A percentile compares a stretch with the other conserved stretches of the same genome.
Conservation (phyloP, 2,329 filamentous ascomycete genomes). For the Aureobasidium sp. region DNA sequence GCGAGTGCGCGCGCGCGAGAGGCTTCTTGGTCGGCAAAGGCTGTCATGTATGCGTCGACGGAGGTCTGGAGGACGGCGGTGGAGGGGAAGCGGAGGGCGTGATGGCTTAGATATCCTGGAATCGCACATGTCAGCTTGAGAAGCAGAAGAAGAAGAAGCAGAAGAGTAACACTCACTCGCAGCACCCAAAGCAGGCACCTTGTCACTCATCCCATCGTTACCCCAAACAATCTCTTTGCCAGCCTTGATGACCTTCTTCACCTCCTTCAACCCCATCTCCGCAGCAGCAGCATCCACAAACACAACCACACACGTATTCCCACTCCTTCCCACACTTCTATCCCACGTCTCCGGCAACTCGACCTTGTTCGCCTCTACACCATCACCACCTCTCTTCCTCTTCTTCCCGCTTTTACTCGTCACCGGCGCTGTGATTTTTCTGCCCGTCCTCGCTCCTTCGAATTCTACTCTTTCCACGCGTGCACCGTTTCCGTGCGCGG, state of each 20-base stretch:
- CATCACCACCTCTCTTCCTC: slow-evolving; percentile 41
- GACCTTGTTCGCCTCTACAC: slow-evolving; percentile 35
- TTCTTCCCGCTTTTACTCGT: slow-evolving; percentile 41
- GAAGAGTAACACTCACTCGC: slow-evolving; percentile 21
- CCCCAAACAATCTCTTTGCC: slow-evolving; percentile 60
- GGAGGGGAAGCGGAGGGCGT: slow-evolving; percentile 62
- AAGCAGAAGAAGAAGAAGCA: too few species aligned
- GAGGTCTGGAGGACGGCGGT: slow-evolving; percentile 57
- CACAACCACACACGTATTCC: slow-evolving; percentile 69
- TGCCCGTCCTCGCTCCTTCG: slow-evolving; percentile 49
- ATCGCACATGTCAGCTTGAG: not conserved
- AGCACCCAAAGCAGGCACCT: slow-evolving; percentile 49
- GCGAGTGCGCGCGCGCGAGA: slow-evolving; percentile 54
- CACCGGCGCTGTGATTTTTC: slow-evolving; percentile 28
- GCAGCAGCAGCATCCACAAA: slow-evolving; percentile 78
- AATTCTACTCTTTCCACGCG: slow-evolving; percentile 73
- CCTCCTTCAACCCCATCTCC: slow-evolving; percentile 68
- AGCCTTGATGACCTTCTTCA: slow-evolving; percentile 49
- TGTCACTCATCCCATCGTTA: slow-evolving; percentile 44
- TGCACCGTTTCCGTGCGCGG: slow-evolving; percentile 62
- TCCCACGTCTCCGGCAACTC: slow-evolving; percentile 65
- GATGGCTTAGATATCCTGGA: slow-evolving; percentile 53
- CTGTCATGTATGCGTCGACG: slow-evolving; percentile 77
- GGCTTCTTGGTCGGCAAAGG: slow-evolving; percentile 63
- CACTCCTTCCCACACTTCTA: slow-evolving; percentile 59